Evolutionary conservation across 306 rosid species (phyloP).

Genomic region (Pyrus pyrifolia): DNA sequence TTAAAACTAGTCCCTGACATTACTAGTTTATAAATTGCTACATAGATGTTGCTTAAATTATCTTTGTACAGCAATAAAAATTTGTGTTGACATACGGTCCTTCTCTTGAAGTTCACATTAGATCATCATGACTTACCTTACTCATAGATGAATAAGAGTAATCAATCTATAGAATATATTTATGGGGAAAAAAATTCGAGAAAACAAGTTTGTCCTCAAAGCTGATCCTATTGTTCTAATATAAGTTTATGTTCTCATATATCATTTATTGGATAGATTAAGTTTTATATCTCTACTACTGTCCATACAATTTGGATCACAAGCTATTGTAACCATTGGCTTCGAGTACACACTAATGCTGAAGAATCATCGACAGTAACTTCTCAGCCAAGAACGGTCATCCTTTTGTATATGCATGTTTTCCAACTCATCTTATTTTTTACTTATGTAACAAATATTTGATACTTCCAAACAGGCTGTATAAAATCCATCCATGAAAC

Average conservation of each 20-base stretch:
- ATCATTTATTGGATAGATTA: background rate
- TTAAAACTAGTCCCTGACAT: background rate
- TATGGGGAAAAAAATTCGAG: background rate
- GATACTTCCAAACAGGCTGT: background rate
- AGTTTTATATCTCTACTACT: background rate
- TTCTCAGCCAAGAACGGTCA: background rate
- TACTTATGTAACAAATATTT: background rate
- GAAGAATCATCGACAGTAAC: background rate
- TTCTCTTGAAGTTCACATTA: conserved; percentile 1
- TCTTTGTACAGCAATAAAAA: background rate
- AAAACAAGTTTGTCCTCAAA: background rate
- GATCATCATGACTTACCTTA: background rate
- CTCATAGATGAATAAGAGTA: background rate
- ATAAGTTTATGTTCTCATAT: background rate
- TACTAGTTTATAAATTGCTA: background rate
- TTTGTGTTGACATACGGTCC: background rate
- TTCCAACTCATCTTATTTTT: background rate
- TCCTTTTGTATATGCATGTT: conserved; percentile 5
- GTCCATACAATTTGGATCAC: background rate
- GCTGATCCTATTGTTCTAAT: background rate
- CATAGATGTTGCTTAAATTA: background rate
- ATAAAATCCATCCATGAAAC: background rate
- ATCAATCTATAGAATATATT: background rate
- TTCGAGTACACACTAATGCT: background rate
- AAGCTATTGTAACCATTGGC: background rate